Conservation (phyloP, 805 yeast genomes). For the Pichia thaimueangensis region DNA sequence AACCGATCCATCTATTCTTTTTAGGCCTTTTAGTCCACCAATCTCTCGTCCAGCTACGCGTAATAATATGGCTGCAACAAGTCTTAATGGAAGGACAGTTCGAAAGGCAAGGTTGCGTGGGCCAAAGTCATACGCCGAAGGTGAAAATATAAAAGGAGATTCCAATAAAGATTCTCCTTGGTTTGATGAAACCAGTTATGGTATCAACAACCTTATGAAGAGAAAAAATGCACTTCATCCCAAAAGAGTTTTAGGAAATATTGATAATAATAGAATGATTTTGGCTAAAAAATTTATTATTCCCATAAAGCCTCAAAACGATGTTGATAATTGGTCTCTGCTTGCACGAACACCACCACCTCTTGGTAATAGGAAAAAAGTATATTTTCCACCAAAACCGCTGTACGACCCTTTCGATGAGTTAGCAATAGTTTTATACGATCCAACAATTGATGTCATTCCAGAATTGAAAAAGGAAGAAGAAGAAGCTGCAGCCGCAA, state of each 20-base stretch:
- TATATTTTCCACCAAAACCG: constrained; percentile 76
- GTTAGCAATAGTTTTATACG: constrained; percentile 89
- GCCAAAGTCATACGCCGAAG: constrained; percentile 37
- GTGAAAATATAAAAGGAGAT: constrained; percentile 28
- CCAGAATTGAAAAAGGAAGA: constrained; percentile 29
- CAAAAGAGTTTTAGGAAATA: constrained; percentile 39
- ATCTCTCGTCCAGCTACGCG: constrained; percentile 24
- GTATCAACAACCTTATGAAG: constrained; percentile 22
- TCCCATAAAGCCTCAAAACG: constrained; percentile 42
- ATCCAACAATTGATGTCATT: constrained; percentile 78
- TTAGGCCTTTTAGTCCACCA: constrained; percentile 68
- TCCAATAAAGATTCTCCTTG: constrained; percentile 11
- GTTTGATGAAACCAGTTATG: constrained; percentile 19
- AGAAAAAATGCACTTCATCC: constrained; percentile 58
- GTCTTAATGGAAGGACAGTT: constrained; percentile 7
- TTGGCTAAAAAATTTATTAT: constrained; percentile 48
- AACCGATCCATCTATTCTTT: constrained; percentile 45
- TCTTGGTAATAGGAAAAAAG: constrained; percentile 70
- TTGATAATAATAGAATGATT: constrained; percentile 34
- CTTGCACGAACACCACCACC: constrained; percentile 55
- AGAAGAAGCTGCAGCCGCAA: constrained; percentile 23
- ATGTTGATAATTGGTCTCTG: constrained; percentile 28
- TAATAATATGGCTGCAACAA: constrained; percentile 16
- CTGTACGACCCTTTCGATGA: constrained; percentile 93
- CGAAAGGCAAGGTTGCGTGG: constrained; percentile 27